Evolutionary conservation across 306 rosid species (phyloP), one percentile per base, ranked within the genome.

Genomic region (Fagus crenata): DNA sequence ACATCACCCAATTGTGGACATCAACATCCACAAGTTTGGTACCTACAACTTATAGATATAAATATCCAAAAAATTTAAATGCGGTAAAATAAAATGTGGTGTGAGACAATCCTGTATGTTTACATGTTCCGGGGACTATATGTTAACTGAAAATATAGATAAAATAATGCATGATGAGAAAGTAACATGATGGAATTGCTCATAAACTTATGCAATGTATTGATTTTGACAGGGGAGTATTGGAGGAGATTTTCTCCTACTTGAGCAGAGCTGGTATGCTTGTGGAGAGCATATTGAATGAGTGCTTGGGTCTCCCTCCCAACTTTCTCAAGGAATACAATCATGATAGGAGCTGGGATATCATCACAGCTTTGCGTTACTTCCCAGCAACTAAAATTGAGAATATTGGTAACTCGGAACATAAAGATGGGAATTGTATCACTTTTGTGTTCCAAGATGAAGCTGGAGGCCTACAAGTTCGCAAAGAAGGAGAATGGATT

Each of bases 261-360:
- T 67, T 83, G n/a, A 72, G 72, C 59, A 84, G 82, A 53, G 8
- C 80, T 1, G 78, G 82, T 5, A 14, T 36, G 46, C 13, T 89
- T 4, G 11, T 89, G 74, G 89, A 87, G 85, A 74, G 67, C 75
- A 85, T 89, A 1, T 33, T 85, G 12, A 87, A 78, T 4, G 85
- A 82, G 2, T 82, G 89, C 59, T 70, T 89, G 77, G 90, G 90
- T 2, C 81, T 89, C 5, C 86, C 89, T 67, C 76, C 82, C 22
- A 79, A 82, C 37, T 75, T 80, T 32, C 81, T 87, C 7, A 83
- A 77, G 53, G 84, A 84, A 53, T 87, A 63, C 73, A 87, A 85
- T 37, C 0, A 80, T 54, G 89, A 89, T 17, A 75, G 91, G 56
- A 87, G 75, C 53, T 78, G 85, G 85, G 91, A 89, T 82, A 54